phyloP scores from a whole-genome alignment of 257 asterid genomes.

The Thymus quinquecostatus region DNA sequence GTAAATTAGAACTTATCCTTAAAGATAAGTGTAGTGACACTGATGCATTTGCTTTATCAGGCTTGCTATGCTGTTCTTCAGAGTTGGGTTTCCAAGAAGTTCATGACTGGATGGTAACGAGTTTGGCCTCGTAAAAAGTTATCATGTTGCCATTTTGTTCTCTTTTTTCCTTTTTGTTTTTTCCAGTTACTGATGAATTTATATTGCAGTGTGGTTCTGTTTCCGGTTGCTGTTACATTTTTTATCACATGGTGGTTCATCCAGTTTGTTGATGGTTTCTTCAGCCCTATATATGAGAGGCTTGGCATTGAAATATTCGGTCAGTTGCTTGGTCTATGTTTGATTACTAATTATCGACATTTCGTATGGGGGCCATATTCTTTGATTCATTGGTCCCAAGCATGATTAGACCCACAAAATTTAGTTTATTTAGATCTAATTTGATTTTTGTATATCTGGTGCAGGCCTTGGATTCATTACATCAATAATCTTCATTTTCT shows the following conservation, averaged over 20 bases:
- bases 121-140: conserved; percentile 19
- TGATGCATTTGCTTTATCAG: conserved; percentile 51
- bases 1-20: conserved; percentile 1
- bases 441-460: conserved; percentile 29
- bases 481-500: conserved; percentile 72
- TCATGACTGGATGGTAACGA: conserved; percentile 97
- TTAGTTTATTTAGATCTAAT: conserved; percentile 27
- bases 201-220: conserved; percentile 81
- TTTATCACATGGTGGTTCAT: conserved; percentile 95
- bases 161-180: conserved; percentile 7
- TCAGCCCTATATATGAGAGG: conserved; percentile 93
- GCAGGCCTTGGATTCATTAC: conserved; percentile 97
- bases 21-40: not conserved
- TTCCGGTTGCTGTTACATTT: conserved; percentile 98
- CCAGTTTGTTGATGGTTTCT: conserved; percentile 97
- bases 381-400: conserved; percentile 14
- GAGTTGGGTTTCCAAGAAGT: conserved; percentile 98
- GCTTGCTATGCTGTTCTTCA: conserved; percentile 98
- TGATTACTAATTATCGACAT: not conserved
- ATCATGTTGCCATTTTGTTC: not conserved
- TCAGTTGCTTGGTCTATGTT: conserved; percentile 42
- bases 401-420: conserved; percentile 7
- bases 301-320: conserved; percentile 92
- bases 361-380: not conserved
- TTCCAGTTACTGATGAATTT: conserved; percentile 25